These are phyloP conservation scores for Rhodotorula sp. DNA, from an alignment of 1,284 basidiomycete species.

Conservation along the genomic window DNA sequence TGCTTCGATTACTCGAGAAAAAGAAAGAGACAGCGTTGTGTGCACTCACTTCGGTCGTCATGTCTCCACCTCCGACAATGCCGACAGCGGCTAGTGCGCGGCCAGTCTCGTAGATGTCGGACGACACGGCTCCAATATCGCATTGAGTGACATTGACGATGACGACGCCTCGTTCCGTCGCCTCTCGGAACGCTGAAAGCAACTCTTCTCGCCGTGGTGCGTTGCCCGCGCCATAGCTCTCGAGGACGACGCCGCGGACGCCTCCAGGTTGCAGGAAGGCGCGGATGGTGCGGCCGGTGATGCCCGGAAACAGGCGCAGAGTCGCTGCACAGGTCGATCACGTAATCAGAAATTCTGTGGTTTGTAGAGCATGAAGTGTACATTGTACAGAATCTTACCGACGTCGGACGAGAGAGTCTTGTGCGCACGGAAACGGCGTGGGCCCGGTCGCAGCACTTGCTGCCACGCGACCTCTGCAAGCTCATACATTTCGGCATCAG, in stretches of 20 bases:
- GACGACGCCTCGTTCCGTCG: slow-evolving; percentile 75
- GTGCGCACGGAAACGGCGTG: slow-evolving; percentile 74
- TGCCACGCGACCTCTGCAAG: slow-evolving; percentile 69
- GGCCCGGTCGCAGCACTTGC: slow-evolving; percentile 71
- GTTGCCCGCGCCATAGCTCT: slow-evolving; percentile 81
- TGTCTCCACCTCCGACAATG: slow-evolving; percentile 57
- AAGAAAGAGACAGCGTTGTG: slow-evolving; percentile 8
- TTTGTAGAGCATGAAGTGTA: too few relatives aligned
- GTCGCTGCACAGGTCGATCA: slow-evolving; percentile 55
- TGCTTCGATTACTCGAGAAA: too few relatives aligned
- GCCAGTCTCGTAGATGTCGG: slow-evolving; percentile 69
- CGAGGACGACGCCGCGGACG: slow-evolving; percentile 63
- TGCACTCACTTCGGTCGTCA: slow-evolving; percentile 78
- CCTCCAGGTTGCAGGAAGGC: slow-evolving; percentile 59
- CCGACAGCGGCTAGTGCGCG: slow-evolving; percentile 59
- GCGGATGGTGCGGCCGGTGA: slow-evolving; percentile 66
- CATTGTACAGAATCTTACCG: slow-evolving; percentile 54
- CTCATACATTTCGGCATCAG: too few relatives aligned
- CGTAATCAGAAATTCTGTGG: background rate
- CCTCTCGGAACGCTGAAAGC: slow-evolving; percentile 64
- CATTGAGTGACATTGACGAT: slow-evolving; percentile 91
- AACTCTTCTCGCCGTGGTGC: slow-evolving; percentile 50
- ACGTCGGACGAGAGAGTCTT: slow-evolving; percentile 77
- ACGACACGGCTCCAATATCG: slow-evolving; percentile 51
- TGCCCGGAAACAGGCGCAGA: slow-evolving; percentile 81